phyloP scores from a whole-genome alignment of 2,329 filamentous ascomycete genomes.

The Colletotrichum aenigma region DNA sequence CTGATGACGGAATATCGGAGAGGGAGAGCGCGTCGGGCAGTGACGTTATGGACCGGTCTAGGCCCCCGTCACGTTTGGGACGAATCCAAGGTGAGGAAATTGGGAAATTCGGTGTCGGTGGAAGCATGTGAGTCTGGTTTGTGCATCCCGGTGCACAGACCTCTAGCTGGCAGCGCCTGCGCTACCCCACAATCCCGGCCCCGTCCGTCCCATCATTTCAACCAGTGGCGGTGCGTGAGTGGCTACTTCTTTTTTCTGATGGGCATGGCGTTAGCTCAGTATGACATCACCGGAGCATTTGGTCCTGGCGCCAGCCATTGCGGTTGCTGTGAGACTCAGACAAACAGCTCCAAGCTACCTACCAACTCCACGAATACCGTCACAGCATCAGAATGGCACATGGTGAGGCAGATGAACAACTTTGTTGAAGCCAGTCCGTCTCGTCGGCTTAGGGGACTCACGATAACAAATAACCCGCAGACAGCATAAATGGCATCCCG shows the following conservation, averaged over 20 bases:
- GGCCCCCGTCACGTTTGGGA: neutral
- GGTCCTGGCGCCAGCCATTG: conserved; percentile 8
- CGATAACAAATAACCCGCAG: neutral
- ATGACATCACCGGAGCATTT: conserved; percentile 26
- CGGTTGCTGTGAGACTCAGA: neutral
- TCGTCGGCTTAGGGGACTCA: neutral
- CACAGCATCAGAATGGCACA: neutral
- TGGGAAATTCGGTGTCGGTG: neutral
- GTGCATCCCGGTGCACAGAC: neutral
- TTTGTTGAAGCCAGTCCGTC: neutral
- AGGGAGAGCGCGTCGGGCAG: neutral
- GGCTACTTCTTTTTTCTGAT: neutral
- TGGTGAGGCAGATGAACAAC: neutral
- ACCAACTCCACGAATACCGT: neutral
- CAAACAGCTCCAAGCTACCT: neutral
- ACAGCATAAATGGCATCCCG: conserved; percentile 1
- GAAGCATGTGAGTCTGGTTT: neutral
- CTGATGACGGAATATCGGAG: neutral
- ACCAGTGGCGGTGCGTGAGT: conserved; percentile 12
- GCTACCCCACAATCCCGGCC: neutral
- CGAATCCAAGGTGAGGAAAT: neutral
- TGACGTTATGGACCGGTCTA: conserved; percentile 12
- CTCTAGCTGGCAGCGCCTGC: neutral
- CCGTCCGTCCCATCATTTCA: neutral
- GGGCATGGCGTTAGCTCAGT: conserved; percentile 3